Evolutionary conservation across 1,284 basidiomycete genomes (phyloP), one percentile per base, ranked within the genome.

Genomic region (Apiotrichum gamsii): DNA sequence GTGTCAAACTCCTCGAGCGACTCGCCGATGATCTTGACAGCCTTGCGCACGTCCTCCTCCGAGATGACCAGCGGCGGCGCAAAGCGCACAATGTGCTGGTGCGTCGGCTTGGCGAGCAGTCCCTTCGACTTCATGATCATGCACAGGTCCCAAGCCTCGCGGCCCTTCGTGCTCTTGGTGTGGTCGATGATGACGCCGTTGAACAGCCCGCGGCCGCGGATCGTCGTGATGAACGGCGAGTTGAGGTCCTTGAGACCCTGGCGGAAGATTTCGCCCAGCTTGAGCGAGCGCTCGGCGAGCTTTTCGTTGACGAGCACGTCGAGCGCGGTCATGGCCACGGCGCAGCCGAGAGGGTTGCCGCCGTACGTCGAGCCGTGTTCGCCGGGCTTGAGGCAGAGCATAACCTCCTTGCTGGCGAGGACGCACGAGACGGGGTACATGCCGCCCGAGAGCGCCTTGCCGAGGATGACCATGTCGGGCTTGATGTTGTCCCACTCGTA

Each of bases 331-430:
- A 87, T 86, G 24, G 93, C 88, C 11, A 96, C 89, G 16, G 95
- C 94, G 60, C 90, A 95, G 10, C 86, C 95, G 28, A 98, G 78
- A 0, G 95, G 95, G 72, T 97, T 97, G 32, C 89, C 90, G 62
- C 89, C 90, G 55, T 91, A 93, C 0, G 94, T 97, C 60, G 85
- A 89, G n/a, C 93, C 91, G 64, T 97, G 95, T 75, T 96, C 91
- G 52, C 94, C 93, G n/a, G 94, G 90, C 56, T 84, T 79, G 69
- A 98, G 94, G 75, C 85, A 88, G 24, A 93, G 82, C 90, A 98
- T 96, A 54, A 98, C 74, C 25, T 90, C 85, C 54, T 82, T 81
- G 72, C 90, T 83, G 6, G 90, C 86, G 24, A 98, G 79, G 11
- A 97, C 93, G 14, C 88, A 90, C 31, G 90, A 95, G 18, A 98